Evolutionary conservation across 2,329 filamentous ascomycete genomes (phyloP).

Genomic region (Thelonectria rubi): DNA sequence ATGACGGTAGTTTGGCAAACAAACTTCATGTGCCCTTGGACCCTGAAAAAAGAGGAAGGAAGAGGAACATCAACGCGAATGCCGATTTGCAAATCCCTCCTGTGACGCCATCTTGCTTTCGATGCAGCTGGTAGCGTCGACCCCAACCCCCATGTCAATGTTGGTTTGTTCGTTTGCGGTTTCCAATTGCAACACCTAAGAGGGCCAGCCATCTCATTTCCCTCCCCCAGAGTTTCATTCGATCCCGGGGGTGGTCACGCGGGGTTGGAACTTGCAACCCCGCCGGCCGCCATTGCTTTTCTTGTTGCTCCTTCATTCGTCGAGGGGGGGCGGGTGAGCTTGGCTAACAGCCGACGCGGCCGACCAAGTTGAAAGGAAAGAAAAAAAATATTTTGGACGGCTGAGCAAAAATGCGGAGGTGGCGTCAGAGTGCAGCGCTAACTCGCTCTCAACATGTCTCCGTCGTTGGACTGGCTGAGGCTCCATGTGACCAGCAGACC

Average conservation of each 20-base stretch:
- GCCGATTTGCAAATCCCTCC: no score
- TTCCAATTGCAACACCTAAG: slow-evolving; percentile 3
- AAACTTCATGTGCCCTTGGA: slow-evolving; percentile 2
- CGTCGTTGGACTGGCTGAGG: slow-evolving; percentile 15
- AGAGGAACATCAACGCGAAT: no score
- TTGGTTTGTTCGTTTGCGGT: slow-evolving; percentile 4
- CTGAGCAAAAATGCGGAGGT: slow-evolving; percentile 26
- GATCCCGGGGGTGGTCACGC: slow-evolving; percentile 9
- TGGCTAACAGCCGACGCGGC: no score
- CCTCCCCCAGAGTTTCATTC: slow-evolving; percentile 17
- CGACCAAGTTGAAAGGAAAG: no score
- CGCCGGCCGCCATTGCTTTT: slow-evolving; percentile 1
- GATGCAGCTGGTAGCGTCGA: slow-evolving; percentile 17
- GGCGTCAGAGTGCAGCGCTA: slow-evolving; percentile 25
- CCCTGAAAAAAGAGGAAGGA: slow-evolving; percentile 3
- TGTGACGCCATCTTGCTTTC: slow-evolving; percentile 21
- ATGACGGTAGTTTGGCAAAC: neutral
- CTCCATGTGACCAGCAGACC: slow-evolving; percentile 31
- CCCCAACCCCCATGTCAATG: no score
- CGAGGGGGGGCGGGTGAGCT: no score
- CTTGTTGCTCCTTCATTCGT: no score
- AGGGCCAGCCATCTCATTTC: neutral
- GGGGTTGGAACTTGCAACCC: slow-evolving; percentile 5
- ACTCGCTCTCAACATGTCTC: slow-evolving; percentile 5
- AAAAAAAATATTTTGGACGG: no score